Evolutionary conservation across 163 green algal genomes (phyloP), one percentile per base, ranked within the genome.

Genomic region (Trebouxia gelatinosa): DNA sequence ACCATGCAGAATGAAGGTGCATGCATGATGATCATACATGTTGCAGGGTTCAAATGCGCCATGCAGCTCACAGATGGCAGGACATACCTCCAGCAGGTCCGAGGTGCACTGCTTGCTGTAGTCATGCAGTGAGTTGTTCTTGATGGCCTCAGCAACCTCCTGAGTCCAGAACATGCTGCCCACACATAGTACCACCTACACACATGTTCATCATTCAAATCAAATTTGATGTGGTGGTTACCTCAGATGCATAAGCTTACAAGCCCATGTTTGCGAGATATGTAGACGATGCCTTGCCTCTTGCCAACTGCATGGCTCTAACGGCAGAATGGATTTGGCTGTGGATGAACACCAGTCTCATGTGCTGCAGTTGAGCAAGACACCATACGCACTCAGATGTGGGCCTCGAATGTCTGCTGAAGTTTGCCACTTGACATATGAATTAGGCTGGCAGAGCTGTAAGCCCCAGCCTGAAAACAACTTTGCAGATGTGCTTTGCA

Each of bases 161-260:
- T 82, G 70, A 21, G 89, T 94, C 90, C 90, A 94, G 87, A 90
- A 93, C 81, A 94, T 89, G 74, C 77, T 88, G 75, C 78, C 83
- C 31, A 90, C 85, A 61, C 80, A 86, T 28, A 94, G 83, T 5
- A 94, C 88, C 54, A 92, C 82, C 81, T 90, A 81, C 7, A 64
- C 11, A 37, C 6, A 28, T 38, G 4, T 26, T 23, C 9, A 54
- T 23, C 43, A 54, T 13, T 13, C 9, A 13, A 54, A 23, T 54
- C 13, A 23, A 13, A 23, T 54, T 13, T 23, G 43, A 13, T 54
- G 43, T 23, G 13, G 13, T 9, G 43, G 43, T 54, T 13, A 54
- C 9, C 11, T 54, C 9, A 9, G 13, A 13, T 13, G 11, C 9
- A 54, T 54, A 9, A 54, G 43, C 9, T 13, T 23, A 13, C 43